A percentile compares a stretch with the other conserved stretches of the same genome.
Conservation (phyloP, 164 flowering plant species). For the Malania oleifera region DNA sequence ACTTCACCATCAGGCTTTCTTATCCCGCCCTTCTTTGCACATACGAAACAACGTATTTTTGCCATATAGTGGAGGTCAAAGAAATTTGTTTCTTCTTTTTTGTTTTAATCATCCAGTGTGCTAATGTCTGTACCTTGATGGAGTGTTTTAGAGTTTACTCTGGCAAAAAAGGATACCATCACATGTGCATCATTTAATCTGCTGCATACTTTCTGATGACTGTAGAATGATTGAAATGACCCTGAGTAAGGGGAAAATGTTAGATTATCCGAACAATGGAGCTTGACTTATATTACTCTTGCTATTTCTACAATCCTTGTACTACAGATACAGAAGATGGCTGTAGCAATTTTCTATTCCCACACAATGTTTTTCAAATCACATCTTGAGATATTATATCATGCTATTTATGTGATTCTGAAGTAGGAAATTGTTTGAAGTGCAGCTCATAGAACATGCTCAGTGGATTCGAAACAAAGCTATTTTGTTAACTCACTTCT, state of each 20-base stretch:
- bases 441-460: conserved; percentile 79
- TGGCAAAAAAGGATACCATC: neutral
- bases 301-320: too few species aligned
- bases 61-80: too few species aligned
- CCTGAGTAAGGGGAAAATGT: too few species aligned
- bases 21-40: neutral
- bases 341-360: too few species aligned
- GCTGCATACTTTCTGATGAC: too few species aligned
- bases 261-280: too few species aligned
- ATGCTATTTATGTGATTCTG: conserved; percentile 3
- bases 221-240: too few species aligned
- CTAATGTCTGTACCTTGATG: too few species aligned
- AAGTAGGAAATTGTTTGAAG: conserved; percentile 7
- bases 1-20: neutral
- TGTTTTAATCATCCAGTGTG: neutral
- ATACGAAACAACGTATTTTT: too few species aligned
- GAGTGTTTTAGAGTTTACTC: neutral
- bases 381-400: neutral
- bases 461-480: conserved; percentile 84
- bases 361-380: neutral
- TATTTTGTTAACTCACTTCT: conserved; percentile 82
- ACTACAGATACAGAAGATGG: too few species aligned
- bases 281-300: too few species aligned
- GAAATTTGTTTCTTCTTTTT: neutral
- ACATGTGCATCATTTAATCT: too few species aligned